Percentiles rank a stretch among this genome's conserved stretches.
Conservation (phyloP, 129 eudicot species). For the Helichrysum umbraculigerum region DNA sequence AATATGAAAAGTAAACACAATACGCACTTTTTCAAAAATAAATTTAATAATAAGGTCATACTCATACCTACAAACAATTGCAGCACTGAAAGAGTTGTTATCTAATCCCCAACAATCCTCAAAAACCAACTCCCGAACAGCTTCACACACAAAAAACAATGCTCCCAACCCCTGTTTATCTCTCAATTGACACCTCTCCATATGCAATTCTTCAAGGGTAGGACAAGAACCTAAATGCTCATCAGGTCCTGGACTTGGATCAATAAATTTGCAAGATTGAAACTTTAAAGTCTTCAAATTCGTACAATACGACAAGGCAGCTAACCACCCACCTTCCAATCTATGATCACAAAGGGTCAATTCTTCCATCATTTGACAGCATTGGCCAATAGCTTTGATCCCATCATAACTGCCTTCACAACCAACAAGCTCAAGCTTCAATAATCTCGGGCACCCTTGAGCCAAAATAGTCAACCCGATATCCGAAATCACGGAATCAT, state of each 20-base stretch:
- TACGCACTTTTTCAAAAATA: background rate
- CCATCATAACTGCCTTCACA: conserved; percentile 99
- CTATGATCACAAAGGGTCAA: conserved; percentile 69
- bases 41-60: conserved; percentile 1
- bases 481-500: conserved; percentile 74
- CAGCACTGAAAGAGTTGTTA: conserved; percentile 55
- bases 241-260: conserved; percentile 71
- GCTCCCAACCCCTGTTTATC: conserved; percentile 72
- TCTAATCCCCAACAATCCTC: conserved; percentile 98
- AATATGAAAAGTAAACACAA: conserved; percentile 1
- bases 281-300: conserved; percentile 87
- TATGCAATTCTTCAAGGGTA: conserved; percentile 76
- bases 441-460: conserved; percentile 78
- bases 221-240: conserved; percentile 86
- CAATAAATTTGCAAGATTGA: conserved; percentile 70
- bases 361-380: conserved; percentile 95
- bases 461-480: conserved; percentile 93
- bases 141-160: conserved; percentile 69
- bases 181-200: conserved; percentile 73
- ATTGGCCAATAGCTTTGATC: conserved; percentile 90
- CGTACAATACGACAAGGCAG: conserved; percentile 75
- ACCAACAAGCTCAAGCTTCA: conserved; percentile 89
- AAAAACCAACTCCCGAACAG: conserved; percentile 63
- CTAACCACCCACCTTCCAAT: conserved; percentile 93
- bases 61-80: conserved; percentile 77